phyloP scores from a whole-genome alignment of 75 land plant genomes.

The Sequoia sempervirens region DNA sequence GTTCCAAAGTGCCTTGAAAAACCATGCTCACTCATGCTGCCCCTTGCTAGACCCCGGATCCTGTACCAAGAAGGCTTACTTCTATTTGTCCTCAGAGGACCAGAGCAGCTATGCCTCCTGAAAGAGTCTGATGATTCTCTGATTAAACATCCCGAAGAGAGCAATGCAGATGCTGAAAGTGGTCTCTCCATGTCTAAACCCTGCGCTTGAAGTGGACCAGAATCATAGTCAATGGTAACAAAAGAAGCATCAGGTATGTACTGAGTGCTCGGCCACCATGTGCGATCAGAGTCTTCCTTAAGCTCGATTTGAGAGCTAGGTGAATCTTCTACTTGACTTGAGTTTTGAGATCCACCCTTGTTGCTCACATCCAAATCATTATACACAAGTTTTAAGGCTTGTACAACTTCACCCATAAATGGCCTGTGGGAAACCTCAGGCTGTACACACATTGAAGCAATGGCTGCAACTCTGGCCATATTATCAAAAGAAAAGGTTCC shows the following conservation, averaged over 20 bases:
- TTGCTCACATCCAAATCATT: constrained; percentile 62
- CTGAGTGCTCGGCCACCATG: constrained; percentile 44
- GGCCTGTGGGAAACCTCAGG: constrained; percentile 86
- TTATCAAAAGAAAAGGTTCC: constrained; percentile 59
- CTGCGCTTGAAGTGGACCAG: constrained; percentile 54
- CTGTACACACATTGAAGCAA: constrained; percentile 98
- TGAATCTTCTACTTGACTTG: constrained; percentile 46
- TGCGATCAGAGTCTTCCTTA: constrained; percentile 35
- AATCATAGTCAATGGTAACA: constrained; percentile 79
- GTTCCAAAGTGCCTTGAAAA: constrained; percentile 21
- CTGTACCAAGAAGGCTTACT: constrained; percentile 37
- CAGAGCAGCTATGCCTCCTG: constrained; percentile 44
- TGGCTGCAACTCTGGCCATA: constrained; percentile 78
- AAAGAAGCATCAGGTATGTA: constrained; percentile 47
- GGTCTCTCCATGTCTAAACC: constrained; percentile 28
- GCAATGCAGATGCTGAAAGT: constrained; percentile 46
- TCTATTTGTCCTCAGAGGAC: constrained; percentile 52
- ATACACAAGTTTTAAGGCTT: constrained; percentile 84
- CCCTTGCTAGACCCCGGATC: constrained; percentile 25
- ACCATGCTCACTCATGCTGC: constrained; percentile 74
- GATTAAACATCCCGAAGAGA: constrained; percentile 20
- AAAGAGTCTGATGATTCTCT: constrained; percentile 22
- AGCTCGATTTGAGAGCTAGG: constrained; percentile 35
- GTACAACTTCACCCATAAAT: constrained; percentile 99
- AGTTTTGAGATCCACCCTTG: constrained; percentile 21